Percentiles rank a stretch among this genome's conserved stretches.
These are phyloP conservation scores for Tricholomella constricta DNA, from an alignment of 768 basidiomycete species.

Conservation along the genomic window DNA sequence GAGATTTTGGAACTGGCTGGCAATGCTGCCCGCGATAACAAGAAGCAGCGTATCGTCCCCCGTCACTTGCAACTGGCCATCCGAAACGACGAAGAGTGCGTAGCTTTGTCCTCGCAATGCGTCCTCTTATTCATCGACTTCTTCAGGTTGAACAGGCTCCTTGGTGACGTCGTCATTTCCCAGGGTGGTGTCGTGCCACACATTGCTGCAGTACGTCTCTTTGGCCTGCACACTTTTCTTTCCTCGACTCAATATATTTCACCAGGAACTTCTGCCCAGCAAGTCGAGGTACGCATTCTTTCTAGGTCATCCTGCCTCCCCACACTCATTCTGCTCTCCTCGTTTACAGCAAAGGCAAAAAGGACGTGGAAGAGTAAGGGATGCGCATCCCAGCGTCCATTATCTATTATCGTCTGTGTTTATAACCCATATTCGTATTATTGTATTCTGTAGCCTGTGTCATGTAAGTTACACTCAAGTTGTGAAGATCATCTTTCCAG, in stretches of 20 bases:
- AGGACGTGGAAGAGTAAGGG: conserved; percentile 39
- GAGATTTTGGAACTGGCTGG: conserved; percentile 95
- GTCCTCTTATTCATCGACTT: conserved; percentile 2
- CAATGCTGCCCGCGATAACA: conserved; percentile 87
- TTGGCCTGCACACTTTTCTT: background rate
- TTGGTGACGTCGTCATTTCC: conserved; percentile 87
- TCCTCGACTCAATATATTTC: conserved; percentile 3
- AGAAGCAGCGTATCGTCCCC: conserved; percentile 95
- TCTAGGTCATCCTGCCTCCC: background rate
- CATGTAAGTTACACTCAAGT: conserved; percentile 14
- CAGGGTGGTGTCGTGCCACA: conserved; percentile 92
- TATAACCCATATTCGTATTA: conserved; percentile 15
- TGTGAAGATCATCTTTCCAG: too few species aligned
- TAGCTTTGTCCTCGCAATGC: conserved; percentile 3
- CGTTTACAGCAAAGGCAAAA: conserved; percentile 38
- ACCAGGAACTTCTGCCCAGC: conserved; percentile 43
- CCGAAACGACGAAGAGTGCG: conserved; percentile 89
- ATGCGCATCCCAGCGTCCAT: background rate
- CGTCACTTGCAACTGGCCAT: conserved; percentile 95
- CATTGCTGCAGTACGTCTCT: conserved; percentile 53
- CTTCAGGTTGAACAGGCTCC: conserved; percentile 64
- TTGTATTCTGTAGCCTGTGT: conserved; percentile 19
- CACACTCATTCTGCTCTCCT: conserved; percentile 2
- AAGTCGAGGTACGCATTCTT: conserved; percentile 34
- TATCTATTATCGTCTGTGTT: conserved; percentile 22